Conservation (phyloP, 2,329 filamentous ascomycete species). For the Cladosporium velox region DNA sequence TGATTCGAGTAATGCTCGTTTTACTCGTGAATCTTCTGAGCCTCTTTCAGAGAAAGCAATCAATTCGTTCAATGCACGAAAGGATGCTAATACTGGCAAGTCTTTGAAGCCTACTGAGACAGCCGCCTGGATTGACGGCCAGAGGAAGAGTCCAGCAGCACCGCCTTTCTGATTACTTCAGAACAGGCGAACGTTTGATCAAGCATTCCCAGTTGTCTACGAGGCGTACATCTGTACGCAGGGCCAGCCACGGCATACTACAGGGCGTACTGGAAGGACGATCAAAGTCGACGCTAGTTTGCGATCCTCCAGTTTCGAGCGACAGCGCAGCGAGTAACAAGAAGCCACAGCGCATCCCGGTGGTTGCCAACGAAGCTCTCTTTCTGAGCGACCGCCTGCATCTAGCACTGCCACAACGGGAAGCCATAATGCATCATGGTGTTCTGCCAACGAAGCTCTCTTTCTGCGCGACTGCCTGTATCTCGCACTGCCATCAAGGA, state of each 20-base stretch:
- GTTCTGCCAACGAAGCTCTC: background rate
- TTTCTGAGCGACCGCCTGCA: background rate
- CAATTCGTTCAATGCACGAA: background rate
- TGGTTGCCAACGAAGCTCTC: background rate
- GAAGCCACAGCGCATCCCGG: background rate
- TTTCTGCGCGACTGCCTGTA: background rate
- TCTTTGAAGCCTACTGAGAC: constrained; percentile 4
- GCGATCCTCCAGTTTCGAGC: background rate
- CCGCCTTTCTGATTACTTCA: constrained; percentile 6
- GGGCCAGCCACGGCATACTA: background rate
- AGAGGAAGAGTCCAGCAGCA: background rate
- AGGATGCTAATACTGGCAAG: background rate
- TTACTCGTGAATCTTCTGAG: background rate
- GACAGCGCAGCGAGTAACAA: background rate
- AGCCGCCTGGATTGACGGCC: constrained; percentile 8
- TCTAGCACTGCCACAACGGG: background rate
- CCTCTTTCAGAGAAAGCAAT: constrained; percentile 13
- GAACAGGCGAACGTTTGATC: background rate
- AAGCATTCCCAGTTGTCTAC: background rate
- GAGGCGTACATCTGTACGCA: background rate
- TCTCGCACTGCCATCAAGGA: background rate
- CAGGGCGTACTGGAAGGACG: background rate
- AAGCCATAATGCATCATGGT: background rate
- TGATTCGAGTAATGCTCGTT: background rate
- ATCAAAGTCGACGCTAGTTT: background rate